These are phyloP conservation scores for Phytophthora tentaculata DNA, from an alignment of 352 stramenopile species.

Conservation along the genomic window DNA sequence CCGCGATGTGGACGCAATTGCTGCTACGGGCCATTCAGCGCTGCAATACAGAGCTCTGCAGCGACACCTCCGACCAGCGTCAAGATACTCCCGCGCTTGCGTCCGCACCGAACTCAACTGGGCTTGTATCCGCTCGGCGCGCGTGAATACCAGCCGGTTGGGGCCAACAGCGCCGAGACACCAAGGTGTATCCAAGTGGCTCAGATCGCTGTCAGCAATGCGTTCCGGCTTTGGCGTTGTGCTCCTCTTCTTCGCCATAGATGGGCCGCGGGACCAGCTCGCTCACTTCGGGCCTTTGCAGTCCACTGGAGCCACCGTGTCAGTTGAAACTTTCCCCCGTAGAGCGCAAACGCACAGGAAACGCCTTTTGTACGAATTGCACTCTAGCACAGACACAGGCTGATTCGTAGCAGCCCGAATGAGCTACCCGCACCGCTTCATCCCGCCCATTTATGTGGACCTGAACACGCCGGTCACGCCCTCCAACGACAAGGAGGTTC, in stretches of 20 bases:
- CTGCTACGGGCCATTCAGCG: neutral
- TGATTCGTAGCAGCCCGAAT: conserved; percentile 24
- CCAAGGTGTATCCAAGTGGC: conserved; percentile 41
- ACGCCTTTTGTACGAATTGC: conserved; percentile 1
- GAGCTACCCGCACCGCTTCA: conserved; percentile 45
- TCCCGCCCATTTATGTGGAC: conserved; percentile 50
- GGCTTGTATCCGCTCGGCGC: conserved; percentile 17
- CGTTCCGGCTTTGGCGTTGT: conserved; percentile 30
- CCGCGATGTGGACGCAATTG: neutral
- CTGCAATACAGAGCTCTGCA: neutral
- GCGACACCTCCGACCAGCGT: neutral
- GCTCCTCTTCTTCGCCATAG: conserved; percentile 31
- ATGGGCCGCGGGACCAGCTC: conserved; percentile 30
- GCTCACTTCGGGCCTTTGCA: conserved; percentile 12
- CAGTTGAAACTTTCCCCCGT: conserved; percentile 43
- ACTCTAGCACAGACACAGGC: neutral
- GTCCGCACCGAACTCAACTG: conserved; percentile 16
- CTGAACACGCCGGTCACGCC: conserved; percentile 41
- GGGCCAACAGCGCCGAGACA: conserved; percentile 16
- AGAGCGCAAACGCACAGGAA: conserved; percentile 24
- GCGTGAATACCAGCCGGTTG: conserved; percentile 24
- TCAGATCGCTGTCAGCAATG: conserved; percentile 30
- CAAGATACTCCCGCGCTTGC: conserved; percentile 18
- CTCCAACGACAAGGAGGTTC: conserved; percentile 28
- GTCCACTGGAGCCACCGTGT: conserved; percentile 13